Conservation (phyloP, 352 stramenopile species). For the Pythium grandisporangium region DNA sequence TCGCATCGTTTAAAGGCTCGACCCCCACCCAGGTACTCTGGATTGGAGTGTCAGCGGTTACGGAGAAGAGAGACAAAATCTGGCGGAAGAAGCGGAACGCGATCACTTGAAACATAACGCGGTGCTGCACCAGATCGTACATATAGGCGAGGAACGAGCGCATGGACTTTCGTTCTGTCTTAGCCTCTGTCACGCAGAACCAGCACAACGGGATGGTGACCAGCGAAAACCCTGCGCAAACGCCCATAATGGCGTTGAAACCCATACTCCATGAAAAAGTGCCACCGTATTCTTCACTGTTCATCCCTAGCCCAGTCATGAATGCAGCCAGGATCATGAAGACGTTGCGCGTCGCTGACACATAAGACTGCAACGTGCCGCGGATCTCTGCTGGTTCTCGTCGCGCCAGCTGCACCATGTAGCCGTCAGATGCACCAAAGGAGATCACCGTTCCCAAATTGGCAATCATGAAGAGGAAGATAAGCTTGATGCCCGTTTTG, state of each 20-base stretch:
- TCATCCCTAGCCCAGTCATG: slow-evolving; percentile 15
- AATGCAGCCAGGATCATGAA: slow-evolving; percentile 4
- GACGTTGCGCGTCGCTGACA: slow-evolving; percentile 11
- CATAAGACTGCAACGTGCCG: not conserved
- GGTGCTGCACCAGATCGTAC: slow-evolving; percentile 6
- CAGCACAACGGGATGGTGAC: slow-evolving; percentile 5
- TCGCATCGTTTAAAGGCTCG: slow-evolving; percentile 6
- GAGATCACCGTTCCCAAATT: slow-evolving; percentile 36
- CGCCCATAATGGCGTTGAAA: slow-evolving; percentile 10
- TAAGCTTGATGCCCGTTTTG: slow-evolving; percentile 9
- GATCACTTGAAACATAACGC: slow-evolving; percentile 9
- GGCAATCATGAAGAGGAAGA: slow-evolving; percentile 26
- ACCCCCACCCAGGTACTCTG: slow-evolving; percentile 10
- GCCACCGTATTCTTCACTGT: slow-evolving; percentile 16
- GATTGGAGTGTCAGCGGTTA: slow-evolving; percentile 5
- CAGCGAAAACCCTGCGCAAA: not conserved
- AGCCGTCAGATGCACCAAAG: slow-evolving; percentile 30
- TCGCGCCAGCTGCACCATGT: slow-evolving; percentile 18
- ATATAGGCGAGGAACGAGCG: not conserved
- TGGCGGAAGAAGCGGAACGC: slow-evolving; percentile 4
- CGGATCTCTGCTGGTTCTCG: slow-evolving; percentile 7
- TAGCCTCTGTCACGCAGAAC: slow-evolving; percentile 4
- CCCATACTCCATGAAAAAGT: slow-evolving; percentile 14
- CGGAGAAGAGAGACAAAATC: slow-evolving; percentile 5
- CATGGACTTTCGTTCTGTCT: not conserved